Evolutionary conservation across 2,329 filamentous ascomycete genomes (phyloP).

Genomic region (Colletotrichum euphorbiae): DNA sequence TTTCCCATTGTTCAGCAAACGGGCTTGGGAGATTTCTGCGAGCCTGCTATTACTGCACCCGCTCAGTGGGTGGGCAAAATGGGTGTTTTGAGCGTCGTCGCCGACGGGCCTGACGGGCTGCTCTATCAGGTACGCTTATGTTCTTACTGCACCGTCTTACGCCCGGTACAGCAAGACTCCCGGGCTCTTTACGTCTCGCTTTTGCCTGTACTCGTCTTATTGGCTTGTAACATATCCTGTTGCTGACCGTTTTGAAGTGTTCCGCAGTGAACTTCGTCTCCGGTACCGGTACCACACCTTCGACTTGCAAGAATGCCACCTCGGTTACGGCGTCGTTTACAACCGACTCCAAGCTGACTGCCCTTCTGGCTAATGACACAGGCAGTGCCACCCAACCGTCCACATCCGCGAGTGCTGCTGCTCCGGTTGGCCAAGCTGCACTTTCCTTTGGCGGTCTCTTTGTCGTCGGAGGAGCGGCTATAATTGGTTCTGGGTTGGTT

Average conservation of each 20-base stretch:
- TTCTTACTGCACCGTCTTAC: not conserved
- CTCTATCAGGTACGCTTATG: slow-evolving; percentile 63
- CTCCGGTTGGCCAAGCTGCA: not conserved
- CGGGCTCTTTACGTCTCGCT: no score
- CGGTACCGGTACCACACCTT: slow-evolving; percentile 48
- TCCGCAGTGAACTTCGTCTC: slow-evolving; percentile 64
- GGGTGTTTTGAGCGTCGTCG: slow-evolving; percentile 65
- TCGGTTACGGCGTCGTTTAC: slow-evolving; percentile 1
- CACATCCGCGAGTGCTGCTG: not conserved
- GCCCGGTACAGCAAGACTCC: no score
- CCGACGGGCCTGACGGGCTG: slow-evolving; percentile 64
- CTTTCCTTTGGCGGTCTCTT: not conserved
- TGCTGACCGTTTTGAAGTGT: not conserved
- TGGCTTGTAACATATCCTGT: not conserved
- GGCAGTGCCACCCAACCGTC: not conserved
- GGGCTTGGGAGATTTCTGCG: slow-evolving; percentile 65
- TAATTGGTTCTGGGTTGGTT: not conserved
- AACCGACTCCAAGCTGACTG: slow-evolving; percentile 9
- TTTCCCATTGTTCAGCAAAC: slow-evolving; percentile 65
- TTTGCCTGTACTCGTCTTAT: not conserved
- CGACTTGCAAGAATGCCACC: slow-evolving; percentile 52
- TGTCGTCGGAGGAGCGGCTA: not conserved
- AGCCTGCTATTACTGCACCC: slow-evolving; percentile 60
- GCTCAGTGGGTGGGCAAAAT: slow-evolving; percentile 64
- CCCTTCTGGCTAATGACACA: not conserved